Conservation (phyloP, 75 land plant genomes). For the Chamaecyparis obtusa region DNA sequence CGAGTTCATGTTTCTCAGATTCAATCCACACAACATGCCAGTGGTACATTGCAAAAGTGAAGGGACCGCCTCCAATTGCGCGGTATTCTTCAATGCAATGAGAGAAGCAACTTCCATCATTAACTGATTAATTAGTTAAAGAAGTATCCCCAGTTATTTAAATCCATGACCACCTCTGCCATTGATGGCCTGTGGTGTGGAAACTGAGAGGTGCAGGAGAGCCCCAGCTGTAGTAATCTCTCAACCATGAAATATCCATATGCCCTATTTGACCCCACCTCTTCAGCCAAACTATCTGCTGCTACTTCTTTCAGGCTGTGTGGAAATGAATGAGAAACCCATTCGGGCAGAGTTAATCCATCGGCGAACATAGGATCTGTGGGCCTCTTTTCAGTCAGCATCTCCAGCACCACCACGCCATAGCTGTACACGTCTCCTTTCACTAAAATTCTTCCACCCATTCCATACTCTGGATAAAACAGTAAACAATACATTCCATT, state of each 20-base stretch:
- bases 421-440: slow-evolving; percentile 31
- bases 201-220: neutral
- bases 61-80: too few relatives aligned
- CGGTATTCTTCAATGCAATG: too few relatives aligned
- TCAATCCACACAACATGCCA: too few relatives aligned
- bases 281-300: neutral
- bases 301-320: neutral
- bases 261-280: neutral
- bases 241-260: neutral
- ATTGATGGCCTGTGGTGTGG: neutral
- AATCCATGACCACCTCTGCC: neutral
- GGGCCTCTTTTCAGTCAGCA: slow-evolving; percentile 9
- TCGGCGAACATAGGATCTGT: slow-evolving; percentile 8
- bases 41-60: too few relatives aligned
- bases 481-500: neutral
- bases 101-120: too few relatives aligned
- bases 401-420: slow-evolving; percentile 22
- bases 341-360: neutral
- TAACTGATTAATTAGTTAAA: too few relatives aligned
- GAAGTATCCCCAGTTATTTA: too few relatives aligned
- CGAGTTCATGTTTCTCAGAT: too few relatives aligned
- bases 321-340: neutral
- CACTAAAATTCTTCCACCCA: neutral
- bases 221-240: neutral
- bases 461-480: slow-evolving; percentile 17